Conservation (phyloP, 164 flowering plant genomes). For the Platanus orientalis region DNA sequence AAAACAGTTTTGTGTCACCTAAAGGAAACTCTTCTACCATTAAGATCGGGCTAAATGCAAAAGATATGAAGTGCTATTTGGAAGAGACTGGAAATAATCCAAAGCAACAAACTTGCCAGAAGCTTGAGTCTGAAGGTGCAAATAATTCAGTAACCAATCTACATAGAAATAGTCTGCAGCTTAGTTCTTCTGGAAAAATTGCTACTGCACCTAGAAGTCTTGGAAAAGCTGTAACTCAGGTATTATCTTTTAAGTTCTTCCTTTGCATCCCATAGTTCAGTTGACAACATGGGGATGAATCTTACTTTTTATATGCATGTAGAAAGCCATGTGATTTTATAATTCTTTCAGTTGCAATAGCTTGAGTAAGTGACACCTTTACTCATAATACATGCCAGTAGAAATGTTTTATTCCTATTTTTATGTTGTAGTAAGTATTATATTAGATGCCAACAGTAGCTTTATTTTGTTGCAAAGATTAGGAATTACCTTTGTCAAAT, state of each 20-base stretch:
- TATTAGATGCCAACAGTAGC: too few relatives aligned
- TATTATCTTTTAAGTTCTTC: conserved; percentile 19
- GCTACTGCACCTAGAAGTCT: conserved; percentile 30
- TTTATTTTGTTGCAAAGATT: too few relatives aligned
- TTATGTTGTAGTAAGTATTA: too few relatives aligned
- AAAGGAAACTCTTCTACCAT: conserved; percentile 15
- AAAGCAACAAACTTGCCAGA: conserved; percentile 22
- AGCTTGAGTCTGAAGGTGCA: conserved; percentile 21
- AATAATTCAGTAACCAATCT: conserved; percentile 17
- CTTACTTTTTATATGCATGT: background rate
- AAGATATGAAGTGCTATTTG: too few relatives aligned
- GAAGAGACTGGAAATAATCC: too few relatives aligned
- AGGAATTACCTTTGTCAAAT: too few relatives aligned
- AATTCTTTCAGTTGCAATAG: too few relatives aligned
- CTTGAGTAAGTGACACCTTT: too few relatives aligned
- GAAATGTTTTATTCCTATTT: too few relatives aligned
- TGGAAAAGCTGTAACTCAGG: conserved; percentile 59
- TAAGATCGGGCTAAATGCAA: conserved; percentile 9
- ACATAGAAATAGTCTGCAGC: conserved; percentile 16
- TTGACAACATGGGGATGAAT: background rate
- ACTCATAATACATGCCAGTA: too few relatives aligned
- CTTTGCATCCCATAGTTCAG: too few relatives aligned
- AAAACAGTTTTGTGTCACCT: conserved; percentile 13
- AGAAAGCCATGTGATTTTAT: too few relatives aligned
- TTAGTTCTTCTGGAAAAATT: conserved; percentile 23